These are phyloP conservation scores for Paramecium sonneborni DNA, from an alignment of 73 alveolate species.

Conservation along the genomic window DNA sequence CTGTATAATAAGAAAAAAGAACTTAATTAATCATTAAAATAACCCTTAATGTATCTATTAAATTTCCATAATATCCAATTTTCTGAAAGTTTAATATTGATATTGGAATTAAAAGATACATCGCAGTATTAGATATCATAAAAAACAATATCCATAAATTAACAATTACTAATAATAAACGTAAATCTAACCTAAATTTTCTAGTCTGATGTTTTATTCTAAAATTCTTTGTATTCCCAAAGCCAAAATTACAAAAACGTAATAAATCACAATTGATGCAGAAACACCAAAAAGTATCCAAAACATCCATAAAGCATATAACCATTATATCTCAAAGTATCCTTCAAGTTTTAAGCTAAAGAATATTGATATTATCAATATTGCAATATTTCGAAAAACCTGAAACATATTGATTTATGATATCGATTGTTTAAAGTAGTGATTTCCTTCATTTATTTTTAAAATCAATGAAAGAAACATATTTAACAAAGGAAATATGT, in stretches of 20 bases:
- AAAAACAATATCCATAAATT: conserved; percentile 2
- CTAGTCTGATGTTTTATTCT: background rate
- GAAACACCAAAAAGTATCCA: background rate
- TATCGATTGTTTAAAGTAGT: background rate
- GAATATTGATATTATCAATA: background rate
- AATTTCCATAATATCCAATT: background rate
- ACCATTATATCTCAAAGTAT: background rate
- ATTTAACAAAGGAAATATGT: background rate
- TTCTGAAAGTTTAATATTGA: background rate
- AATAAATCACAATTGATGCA: background rate
- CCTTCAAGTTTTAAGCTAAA: background rate
- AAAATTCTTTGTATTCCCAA: background rate
- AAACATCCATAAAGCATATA: background rate
- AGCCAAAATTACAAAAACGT: background rate
- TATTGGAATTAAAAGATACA: background rate
- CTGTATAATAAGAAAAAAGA: background rate
- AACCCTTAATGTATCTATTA: background rate
- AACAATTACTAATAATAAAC: background rate
- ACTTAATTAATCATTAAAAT: background rate
- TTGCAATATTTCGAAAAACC: background rate
- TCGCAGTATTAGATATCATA: background rate
- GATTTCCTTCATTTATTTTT: background rate
- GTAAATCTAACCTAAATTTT: background rate
- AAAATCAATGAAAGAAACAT: background rate
- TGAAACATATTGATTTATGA: background rate